A percentile compares a stretch with the other conserved stretches of the same genome.
phyloP scores from a whole-genome alignment of 2,329 filamentous ascomycete species.

The Stemphylium lycopersici region DNA sequence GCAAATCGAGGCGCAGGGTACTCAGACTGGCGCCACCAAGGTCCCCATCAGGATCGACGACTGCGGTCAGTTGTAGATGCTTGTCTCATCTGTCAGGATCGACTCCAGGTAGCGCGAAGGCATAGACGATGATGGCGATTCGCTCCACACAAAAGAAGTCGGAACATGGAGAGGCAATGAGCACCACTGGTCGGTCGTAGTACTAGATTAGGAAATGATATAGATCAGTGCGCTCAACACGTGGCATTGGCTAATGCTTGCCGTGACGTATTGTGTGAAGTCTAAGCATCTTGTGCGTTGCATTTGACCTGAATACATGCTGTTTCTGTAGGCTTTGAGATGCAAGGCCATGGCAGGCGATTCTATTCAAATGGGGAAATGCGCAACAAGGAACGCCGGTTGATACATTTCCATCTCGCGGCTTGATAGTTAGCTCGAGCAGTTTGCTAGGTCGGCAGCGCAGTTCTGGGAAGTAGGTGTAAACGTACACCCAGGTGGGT shows the following conservation, averaged over 20 bases:
- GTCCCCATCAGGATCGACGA: conserved; percentile 32
- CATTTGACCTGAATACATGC: no score
- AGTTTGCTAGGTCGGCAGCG: no score
- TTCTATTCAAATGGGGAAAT: no score
- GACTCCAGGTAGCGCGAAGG: not conserved
- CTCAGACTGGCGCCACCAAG: conserved; percentile 27
- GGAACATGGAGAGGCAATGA: conserved; percentile 3
- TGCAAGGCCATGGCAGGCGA: no score
- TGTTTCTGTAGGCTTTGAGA: no score
- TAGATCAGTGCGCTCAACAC: conserved; percentile 13
- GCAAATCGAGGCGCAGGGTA: conserved; percentile 33
- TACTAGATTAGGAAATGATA: conserved; percentile 25
- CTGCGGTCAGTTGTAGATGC: conserved; percentile 31
- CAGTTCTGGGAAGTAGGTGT: no score
- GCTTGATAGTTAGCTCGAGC: no score
- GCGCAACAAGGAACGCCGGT: no score
- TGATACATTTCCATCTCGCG: no score
- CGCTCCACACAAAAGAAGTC: conserved; percentile 15
- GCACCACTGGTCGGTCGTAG: conserved; percentile 13
- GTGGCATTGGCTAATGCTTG: not conserved
- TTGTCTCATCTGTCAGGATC: not conserved
- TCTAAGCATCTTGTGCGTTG: not conserved
- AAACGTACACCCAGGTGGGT: no score
- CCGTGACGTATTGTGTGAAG: not conserved
- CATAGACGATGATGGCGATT: conserved; percentile 15